phyloP scores from a whole-genome alignment of 176 grass and related monocot genomes.

The Oryza coarctata region DNA sequence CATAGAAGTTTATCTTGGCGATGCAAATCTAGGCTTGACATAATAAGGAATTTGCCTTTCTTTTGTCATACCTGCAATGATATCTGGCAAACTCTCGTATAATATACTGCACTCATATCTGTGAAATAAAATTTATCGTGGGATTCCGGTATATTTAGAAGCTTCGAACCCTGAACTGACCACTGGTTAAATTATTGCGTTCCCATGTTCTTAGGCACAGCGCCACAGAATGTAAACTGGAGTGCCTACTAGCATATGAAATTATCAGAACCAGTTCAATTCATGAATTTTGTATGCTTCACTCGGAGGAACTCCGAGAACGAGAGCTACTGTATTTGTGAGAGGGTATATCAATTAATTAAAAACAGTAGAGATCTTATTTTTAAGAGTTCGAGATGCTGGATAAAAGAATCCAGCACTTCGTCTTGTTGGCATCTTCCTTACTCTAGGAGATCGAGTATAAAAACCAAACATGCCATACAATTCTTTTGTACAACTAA shows the following conservation, averaged over 20 bases:
- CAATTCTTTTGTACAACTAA: constrained; percentile 14
- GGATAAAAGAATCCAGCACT: neutral
- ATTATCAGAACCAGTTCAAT: neutral
- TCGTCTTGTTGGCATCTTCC: neutral
- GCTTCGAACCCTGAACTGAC: constrained; percentile 45
- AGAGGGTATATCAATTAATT: neutral
- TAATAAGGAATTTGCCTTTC: neutral
- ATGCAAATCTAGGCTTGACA: neutral
- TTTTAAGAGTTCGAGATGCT: neutral
- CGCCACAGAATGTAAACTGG: constrained; percentile 33
- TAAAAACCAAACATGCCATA: neutral
- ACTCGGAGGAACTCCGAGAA: constrained; percentile 10
- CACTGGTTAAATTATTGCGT: constrained; percentile 25
- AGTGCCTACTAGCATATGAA: neutral
- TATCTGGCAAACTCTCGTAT: constrained; percentile 20
- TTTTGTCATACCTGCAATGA: neutral
- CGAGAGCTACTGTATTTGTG: neutral
- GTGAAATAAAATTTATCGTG: neutral
- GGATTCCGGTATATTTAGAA: constrained; percentile 41
- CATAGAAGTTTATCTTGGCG: neutral
- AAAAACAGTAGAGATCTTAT: neutral
- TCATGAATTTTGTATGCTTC: neutral
- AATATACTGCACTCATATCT: neutral
- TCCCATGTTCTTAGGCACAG: neutral
- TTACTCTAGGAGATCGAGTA: neutral